These are phyloP conservation scores for Yamadazyma mexicana DNA, from an alignment of 1,139 yeast species.

Conservation along the genomic window DNA sequence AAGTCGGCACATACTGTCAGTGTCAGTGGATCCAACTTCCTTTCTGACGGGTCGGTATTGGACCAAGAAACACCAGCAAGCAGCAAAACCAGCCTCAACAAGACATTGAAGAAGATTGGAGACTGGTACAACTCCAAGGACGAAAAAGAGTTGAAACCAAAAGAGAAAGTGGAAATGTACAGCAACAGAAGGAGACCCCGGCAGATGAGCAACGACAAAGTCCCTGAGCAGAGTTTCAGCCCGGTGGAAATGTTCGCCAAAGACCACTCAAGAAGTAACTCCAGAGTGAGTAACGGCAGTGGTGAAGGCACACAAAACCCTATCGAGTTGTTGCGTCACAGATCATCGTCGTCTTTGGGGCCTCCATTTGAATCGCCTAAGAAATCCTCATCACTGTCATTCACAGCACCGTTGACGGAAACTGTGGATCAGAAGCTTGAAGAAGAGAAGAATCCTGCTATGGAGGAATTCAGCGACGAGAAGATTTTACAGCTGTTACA, in stretches of 20 bases:
- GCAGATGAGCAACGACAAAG: conserved; percentile 17
- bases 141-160: conserved; percentile 5
- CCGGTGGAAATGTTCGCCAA: conserved; percentile 17
- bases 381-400: neutral
- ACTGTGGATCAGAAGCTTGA: neutral
- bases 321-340: neutral
- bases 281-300: conserved; percentile 10
- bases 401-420: neutral
- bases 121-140: conserved; percentile 52
- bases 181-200: conserved; percentile 50
- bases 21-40: conserved; percentile 26
- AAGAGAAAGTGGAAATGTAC: conserved; percentile 50
- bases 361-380: neutral
- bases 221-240: conserved; percentile 5
- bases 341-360: conserved; percentile 1
- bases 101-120: conserved; percentile 54
- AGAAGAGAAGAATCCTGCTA: neutral
- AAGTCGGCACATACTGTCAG: conserved; percentile 29
- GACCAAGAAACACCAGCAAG: conserved; percentile 2
- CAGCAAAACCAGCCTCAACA: conserved; percentile 10
- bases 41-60: conserved; percentile 29
- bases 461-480: neutral
- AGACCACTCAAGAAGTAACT: conserved; percentile 11
- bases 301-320: conserved; percentile 1
- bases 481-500: neutral